These are phyloP conservation scores for Mycena rebaudengoi DNA, from an alignment of 768 basidiomycete genomes.

Conservation along the genomic window DNA sequence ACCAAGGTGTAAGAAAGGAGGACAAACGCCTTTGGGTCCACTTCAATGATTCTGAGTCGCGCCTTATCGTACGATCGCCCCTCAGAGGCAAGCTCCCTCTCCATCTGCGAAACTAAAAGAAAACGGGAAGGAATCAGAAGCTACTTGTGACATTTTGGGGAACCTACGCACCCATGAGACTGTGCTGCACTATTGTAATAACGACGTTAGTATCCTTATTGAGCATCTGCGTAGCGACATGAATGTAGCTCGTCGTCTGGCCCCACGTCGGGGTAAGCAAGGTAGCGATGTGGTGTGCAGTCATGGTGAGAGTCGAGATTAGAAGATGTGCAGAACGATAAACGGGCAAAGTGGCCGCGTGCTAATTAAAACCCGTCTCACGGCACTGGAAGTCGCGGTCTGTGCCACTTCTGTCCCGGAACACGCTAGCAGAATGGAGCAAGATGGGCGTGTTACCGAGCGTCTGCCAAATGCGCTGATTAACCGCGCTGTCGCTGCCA, in stretches of 20 bases:
- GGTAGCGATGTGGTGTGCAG: conserved; percentile 13
- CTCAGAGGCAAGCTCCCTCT: background rate
- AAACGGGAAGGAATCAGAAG: background rate
- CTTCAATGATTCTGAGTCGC: conserved; percentile 10
- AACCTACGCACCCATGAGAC: conserved; percentile 1
- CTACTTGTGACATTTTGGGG: background rate
- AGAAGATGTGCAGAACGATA: too few species aligned
- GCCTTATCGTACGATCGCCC: background rate
- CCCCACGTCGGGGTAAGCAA: conserved; percentile 13
- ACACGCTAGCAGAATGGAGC: too few species aligned
- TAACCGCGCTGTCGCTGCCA: too few species aligned
- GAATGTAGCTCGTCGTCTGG: conserved; percentile 4
- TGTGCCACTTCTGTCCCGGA: too few species aligned
- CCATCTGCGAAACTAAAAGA: conserved; percentile 9
- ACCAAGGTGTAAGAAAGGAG: background rate
- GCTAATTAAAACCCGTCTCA: too few species aligned
- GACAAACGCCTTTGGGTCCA: background rate
- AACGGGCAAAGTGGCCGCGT: too few species aligned
- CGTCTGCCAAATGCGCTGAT: too few species aligned
- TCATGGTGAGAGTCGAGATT: conserved; percentile 1
- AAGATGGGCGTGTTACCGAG: too few species aligned
- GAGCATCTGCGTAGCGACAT: conserved; percentile 6
- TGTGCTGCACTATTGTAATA: conserved; percentile 17
- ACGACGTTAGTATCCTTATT: conserved; percentile 9
- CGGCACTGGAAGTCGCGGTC: too few species aligned